These are phyloP conservation scores for Petunia hybrid DNA, from an alignment of 305 asterid species.

Conservation along the genomic window DNA sequence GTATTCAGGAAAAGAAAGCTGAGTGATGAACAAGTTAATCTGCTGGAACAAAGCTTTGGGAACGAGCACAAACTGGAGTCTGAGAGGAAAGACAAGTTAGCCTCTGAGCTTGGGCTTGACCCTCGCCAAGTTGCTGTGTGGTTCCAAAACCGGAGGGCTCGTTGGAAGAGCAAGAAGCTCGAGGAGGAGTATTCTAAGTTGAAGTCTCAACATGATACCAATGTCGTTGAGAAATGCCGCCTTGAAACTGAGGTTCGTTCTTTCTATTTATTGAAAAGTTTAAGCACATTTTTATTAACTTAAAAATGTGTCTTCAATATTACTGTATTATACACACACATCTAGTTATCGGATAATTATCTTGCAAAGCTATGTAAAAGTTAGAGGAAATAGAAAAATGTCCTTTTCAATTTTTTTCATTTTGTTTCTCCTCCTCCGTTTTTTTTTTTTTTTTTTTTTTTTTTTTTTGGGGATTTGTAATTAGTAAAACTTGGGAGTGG, in stretches of 20 bases:
- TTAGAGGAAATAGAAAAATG: background rate
- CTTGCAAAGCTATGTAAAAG: background rate
- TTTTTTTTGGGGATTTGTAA: background rate
- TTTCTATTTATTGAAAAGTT: background rate
- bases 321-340: too few relatives aligned
- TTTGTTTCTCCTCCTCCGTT: background rate
- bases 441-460: background rate
- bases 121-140: slow-evolving; percentile 65
- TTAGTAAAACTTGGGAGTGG: background rate
- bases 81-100: slow-evolving; percentile 54
- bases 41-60: slow-evolving; percentile 59
- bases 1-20: slow-evolving; percentile 53
- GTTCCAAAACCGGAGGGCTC: slow-evolving; percentile 62
- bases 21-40: slow-evolving; percentile 50
- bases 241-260: slow-evolving; percentile 67
- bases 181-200: slow-evolving; percentile 61
- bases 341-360: too few relatives aligned
- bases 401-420: background rate
- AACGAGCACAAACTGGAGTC: slow-evolving; percentile 61
- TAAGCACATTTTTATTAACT: too few relatives aligned
- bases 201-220: slow-evolving; percentile 53
- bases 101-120: slow-evolving; percentile 58
- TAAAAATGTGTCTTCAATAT: too few relatives aligned
- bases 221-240: slow-evolving; percentile 65
- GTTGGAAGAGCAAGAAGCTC: slow-evolving; percentile 61